Conservation (phyloP, 2,329 filamentous ascomycete species). For the Epichloe hybrida region DNA sequence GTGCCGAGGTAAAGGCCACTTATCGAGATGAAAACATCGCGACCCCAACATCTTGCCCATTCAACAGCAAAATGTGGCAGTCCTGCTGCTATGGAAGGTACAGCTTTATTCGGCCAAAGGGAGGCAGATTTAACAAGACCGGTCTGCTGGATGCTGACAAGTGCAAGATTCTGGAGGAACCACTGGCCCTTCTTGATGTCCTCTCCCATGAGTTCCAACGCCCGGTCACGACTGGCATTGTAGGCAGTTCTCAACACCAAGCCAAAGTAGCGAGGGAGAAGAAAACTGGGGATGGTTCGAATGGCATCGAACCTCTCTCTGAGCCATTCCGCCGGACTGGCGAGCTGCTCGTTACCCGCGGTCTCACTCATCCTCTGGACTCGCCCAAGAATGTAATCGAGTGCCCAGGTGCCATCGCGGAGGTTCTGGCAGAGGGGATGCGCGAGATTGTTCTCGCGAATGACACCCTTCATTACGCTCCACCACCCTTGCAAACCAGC, state of each 20-base stretch:
- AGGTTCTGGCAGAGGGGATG: slow-evolving; percentile 91
- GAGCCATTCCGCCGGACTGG: slow-evolving; percentile 62
- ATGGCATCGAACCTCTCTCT: slow-evolving; percentile 76
- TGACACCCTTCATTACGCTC: slow-evolving; percentile 76
- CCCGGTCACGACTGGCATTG: slow-evolving; percentile 65
- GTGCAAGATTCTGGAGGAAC: slow-evolving; percentile 76
- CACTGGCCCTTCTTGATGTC: slow-evolving; percentile 70
- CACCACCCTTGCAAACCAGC: slow-evolving; percentile 98
- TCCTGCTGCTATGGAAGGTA: slow-evolving; percentile 81
- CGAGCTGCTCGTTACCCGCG: slow-evolving; percentile 47
- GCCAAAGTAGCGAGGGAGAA: slow-evolving; percentile 87
- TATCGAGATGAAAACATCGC: slow-evolving; percentile 92
- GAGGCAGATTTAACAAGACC: slow-evolving; percentile 84
- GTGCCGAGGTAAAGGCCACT: slow-evolving; percentile 86
- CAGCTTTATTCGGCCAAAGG: slow-evolving; percentile 70
- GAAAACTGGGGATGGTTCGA: slow-evolving; percentile 70
- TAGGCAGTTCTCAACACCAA: slow-evolving; percentile 81
- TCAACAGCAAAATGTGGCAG: slow-evolving; percentile 86
- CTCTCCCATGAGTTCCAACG: slow-evolving; percentile 63
- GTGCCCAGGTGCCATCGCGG: slow-evolving; percentile 78
- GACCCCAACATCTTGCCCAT: slow-evolving; percentile 95
- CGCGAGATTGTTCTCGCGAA: slow-evolving; percentile 78
- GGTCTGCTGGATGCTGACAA: slow-evolving; percentile 86
- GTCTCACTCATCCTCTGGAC: slow-evolving; percentile 58
- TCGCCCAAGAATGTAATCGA: slow-evolving; percentile 74